Evolutionary conservation across 805 yeast species (phyloP).

Genomic region (Pichia cabralensis): DNA sequence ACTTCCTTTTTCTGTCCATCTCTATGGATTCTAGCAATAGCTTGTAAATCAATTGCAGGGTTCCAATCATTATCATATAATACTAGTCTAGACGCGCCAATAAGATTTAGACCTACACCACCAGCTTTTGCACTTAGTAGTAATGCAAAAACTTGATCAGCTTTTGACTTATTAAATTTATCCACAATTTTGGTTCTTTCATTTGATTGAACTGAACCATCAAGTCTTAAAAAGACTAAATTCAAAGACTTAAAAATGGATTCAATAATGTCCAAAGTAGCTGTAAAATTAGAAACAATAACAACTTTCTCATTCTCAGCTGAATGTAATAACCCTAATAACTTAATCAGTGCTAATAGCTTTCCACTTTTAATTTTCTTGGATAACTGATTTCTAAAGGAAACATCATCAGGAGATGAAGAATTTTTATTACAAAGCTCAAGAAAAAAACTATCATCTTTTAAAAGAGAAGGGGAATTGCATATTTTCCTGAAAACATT

Average conservation of each 20-base stretch:
- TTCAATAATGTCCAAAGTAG: slow-evolving; percentile 73
- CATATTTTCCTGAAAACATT: slow-evolving; percentile 71
- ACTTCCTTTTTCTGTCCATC: slow-evolving; percentile 84
- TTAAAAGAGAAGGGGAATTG: slow-evolving; percentile 63
- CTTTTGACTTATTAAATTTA: slow-evolving; percentile 47
- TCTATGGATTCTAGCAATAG: slow-evolving; percentile 91
- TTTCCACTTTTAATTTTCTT: slow-evolving; percentile 47
- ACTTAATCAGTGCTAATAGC: slow-evolving; percentile 43
- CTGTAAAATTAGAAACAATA: slow-evolving; percentile 78
- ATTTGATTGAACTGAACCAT: slow-evolving; percentile 72
- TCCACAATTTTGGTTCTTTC: slow-evolving; percentile 57
- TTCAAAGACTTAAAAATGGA: slow-evolving; percentile 38
- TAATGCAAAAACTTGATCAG: slow-evolving; percentile 45
- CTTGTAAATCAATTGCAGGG: slow-evolving; percentile 85
- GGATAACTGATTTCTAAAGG: slow-evolving; percentile 22
- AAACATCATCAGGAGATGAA: slow-evolving; percentile 12
- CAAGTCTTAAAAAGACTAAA: slow-evolving; percentile 53
- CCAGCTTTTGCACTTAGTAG: slow-evolving; percentile 85
- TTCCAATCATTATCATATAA: slow-evolving; percentile 96
- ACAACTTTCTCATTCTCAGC: slow-evolving; percentile 63
- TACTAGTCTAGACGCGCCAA: slow-evolving; percentile 82
- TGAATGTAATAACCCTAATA: slow-evolving; percentile 35
- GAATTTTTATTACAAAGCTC: slow-evolving; percentile 17
- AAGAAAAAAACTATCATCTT: slow-evolving; percentile 38
- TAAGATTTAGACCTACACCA: slow-evolving; percentile 82